Evolutionary conservation across 768 basidiomycete genomes (phyloP).

Genomic region (Podaxis pistillaris): DNA sequence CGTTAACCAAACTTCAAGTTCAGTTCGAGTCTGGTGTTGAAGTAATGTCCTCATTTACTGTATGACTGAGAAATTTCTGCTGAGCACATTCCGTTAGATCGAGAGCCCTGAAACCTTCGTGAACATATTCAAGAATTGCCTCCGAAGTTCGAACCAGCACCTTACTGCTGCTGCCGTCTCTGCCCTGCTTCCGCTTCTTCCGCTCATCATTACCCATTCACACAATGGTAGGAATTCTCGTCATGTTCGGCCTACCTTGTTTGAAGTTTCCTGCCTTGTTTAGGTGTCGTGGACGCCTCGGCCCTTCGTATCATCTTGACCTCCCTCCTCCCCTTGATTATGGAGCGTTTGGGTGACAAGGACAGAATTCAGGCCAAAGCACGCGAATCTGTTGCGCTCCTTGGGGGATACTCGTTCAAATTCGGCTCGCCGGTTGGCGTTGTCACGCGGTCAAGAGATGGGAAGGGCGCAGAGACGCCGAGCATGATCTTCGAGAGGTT

Average conservation of each 20-base stretch:
- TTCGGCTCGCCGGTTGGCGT: conserved; percentile 42
- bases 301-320: conserved; percentile 66
- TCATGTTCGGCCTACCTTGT: conserved; percentile 44
- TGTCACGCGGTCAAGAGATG: conserved; percentile 40
- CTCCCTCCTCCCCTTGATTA: conserved; percentile 68
- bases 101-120: conserved; percentile 71
- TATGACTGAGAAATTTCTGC: neutral
- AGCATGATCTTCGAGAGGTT: conserved; percentile 67
- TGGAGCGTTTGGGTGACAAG: conserved; percentile 85
- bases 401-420: conserved; percentile 72
- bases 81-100: conserved; percentile 43
- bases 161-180: conserved; percentile 75
- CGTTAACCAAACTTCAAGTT: conserved; percentile 71
- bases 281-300: conserved; percentile 48
- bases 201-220: conserved; percentile 52
- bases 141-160: conserved; percentile 81
- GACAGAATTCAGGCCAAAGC: conserved; percentile 73
- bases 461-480: conserved; percentile 70
- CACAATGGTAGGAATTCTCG: conserved; percentile 25
- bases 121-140: conserved; percentile 64
- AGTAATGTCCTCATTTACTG: conserved; percentile 38
- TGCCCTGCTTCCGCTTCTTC: conserved; percentile 64
- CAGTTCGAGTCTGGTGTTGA: conserved; percentile 72
- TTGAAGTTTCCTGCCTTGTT: conserved; percentile 40
- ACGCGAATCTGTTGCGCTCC: conserved; percentile 68